Evolutionary conservation across 73 alveolate genomes (phyloP).

Genomic region (Uronychia setigera): DNA sequence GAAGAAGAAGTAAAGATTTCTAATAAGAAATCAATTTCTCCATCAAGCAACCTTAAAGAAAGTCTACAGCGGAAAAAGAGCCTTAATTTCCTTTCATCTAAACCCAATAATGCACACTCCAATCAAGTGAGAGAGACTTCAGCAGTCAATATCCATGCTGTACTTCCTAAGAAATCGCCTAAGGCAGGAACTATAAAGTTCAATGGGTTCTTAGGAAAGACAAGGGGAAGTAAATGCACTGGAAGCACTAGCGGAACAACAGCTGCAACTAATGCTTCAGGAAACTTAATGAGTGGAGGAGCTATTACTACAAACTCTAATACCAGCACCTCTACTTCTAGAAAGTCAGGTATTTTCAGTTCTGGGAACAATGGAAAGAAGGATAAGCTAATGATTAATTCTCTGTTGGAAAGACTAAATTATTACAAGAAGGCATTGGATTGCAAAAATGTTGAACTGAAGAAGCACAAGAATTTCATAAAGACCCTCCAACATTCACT

Average conservation of each 20-base stretch:
- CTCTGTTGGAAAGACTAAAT: not conserved
- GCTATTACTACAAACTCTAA: not conserved
- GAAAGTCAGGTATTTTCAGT: not conserved
- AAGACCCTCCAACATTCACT: not conserved
- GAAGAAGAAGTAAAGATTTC: not conserved
- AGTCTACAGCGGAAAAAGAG: not conserved
- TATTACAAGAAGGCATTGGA: not conserved
- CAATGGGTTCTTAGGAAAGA: not conserved
- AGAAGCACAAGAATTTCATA: not conserved
- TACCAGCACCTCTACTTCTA: not conserved
- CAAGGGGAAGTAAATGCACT: not conserved
- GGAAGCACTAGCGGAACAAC: not conserved
- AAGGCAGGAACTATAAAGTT: not conserved
- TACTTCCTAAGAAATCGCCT: not conserved
- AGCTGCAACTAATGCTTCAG: not conserved
- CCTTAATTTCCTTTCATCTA: not conserved
- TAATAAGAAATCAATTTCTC: not conserved
- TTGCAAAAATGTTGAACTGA: not conserved
- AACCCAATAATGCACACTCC: not conserved
- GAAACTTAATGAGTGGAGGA: not conserved
- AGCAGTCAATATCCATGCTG: not conserved
- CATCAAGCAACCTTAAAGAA: not conserved
- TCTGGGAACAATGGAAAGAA: not conserved
- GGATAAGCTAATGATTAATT: not conserved
- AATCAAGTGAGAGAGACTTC: not conserved